Percentiles rank a stretch among this genome's conserved stretches.
These are phyloP conservation scores for Paracorniculantispora psalliotae DNA, from an alignment of 2,329 filamentous ascomycete genomes.

Conservation along the genomic window DNA sequence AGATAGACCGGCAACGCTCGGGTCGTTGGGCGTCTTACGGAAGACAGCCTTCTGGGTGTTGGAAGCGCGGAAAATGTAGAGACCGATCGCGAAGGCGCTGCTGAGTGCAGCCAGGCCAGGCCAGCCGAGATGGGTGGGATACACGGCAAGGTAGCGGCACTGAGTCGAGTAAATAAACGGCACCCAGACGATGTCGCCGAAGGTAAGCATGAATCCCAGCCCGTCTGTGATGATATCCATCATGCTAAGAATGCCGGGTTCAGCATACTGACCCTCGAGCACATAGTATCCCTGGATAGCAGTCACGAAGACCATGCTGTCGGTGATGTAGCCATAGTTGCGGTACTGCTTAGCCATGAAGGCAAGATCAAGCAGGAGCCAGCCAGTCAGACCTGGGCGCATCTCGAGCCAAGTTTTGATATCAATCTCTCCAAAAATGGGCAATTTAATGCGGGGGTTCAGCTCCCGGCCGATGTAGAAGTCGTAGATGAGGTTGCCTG, in stretches of 20 bases:
- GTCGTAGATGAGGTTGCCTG: slow-evolving; percentile 81
- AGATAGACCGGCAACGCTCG: slow-evolving; percentile 67
- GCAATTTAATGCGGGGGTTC: slow-evolving; percentile 75
- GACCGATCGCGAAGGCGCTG: slow-evolving; percentile 61
- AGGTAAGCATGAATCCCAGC: slow-evolving; percentile 87
- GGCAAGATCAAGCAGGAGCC: slow-evolving; percentile 75
- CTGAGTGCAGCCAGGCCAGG: slow-evolving; percentile 58
- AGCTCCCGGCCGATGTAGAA: slow-evolving; percentile 96
- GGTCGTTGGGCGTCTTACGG: slow-evolving; percentile 76
- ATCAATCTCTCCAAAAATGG: slow-evolving; percentile 75
- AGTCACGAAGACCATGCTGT: slow-evolving; percentile 75
- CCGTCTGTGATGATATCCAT: slow-evolving; percentile 90
- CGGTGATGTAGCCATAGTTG: slow-evolving; percentile 71
- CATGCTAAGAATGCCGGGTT: slow-evolving; percentile 77
- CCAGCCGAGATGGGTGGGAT: slow-evolving; percentile 69
- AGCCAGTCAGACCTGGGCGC: slow-evolving; percentile 79
- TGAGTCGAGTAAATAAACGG: slow-evolving; percentile 83
- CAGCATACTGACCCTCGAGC: slow-evolving; percentile 77
- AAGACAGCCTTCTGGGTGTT: slow-evolving; percentile 95
- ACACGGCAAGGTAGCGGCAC: slow-evolving; percentile 72
- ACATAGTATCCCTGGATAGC: slow-evolving; percentile 74
- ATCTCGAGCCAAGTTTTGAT: slow-evolving; percentile 86
- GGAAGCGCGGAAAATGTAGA: slow-evolving; percentile 80
- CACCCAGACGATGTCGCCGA: slow-evolving; percentile 86
- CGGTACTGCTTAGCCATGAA: slow-evolving; percentile 84